Conservation (phyloP, 768 basidiomycete genomes). For the Lepiota brunneoincarnata region DNA sequence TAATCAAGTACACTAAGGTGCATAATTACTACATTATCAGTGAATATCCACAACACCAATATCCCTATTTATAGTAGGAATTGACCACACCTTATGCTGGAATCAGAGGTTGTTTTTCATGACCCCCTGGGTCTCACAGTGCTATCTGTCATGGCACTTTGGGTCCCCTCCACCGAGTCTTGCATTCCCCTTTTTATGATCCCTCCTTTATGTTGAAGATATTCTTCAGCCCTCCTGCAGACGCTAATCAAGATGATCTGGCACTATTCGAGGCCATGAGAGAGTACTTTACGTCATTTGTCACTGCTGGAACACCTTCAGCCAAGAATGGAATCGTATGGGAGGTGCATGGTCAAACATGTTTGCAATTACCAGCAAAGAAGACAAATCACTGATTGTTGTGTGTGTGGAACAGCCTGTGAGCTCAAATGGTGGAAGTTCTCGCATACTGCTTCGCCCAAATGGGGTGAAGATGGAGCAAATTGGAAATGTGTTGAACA, state of each 20-base stretch:
- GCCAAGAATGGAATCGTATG: constrained; percentile 21
- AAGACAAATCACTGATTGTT: not conserved
- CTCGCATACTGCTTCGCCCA: constrained; percentile 29
- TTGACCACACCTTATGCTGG: no score
- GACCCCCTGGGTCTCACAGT: no score
- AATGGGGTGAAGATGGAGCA: constrained; percentile 22
- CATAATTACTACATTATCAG: no score
- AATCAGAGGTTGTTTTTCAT: no score
- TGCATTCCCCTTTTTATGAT: no score
- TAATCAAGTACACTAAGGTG: no score
- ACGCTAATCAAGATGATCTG: constrained; percentile 23
- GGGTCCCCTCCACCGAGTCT: no score
- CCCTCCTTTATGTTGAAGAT: no score
- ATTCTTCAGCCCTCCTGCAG: constrained; percentile 29
- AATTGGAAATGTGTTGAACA: constrained; percentile 15
- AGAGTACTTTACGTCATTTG: constrained; percentile 39
- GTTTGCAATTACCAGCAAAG: not conserved
- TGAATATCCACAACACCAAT: no score
- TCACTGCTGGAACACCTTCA: constrained; percentile 27
- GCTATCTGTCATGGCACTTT: no score
- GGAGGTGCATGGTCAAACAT: constrained; percentile 22
- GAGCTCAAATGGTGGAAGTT: constrained; percentile 19
- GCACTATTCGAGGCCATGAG: constrained; percentile 35
- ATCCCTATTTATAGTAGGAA: no score
- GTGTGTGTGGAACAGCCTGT: constrained; percentile 16